Base-by-base conservation (phyloP, 176 grass and related monocot genomes). In the Rhipidocladum racemiflorum region DNA sequence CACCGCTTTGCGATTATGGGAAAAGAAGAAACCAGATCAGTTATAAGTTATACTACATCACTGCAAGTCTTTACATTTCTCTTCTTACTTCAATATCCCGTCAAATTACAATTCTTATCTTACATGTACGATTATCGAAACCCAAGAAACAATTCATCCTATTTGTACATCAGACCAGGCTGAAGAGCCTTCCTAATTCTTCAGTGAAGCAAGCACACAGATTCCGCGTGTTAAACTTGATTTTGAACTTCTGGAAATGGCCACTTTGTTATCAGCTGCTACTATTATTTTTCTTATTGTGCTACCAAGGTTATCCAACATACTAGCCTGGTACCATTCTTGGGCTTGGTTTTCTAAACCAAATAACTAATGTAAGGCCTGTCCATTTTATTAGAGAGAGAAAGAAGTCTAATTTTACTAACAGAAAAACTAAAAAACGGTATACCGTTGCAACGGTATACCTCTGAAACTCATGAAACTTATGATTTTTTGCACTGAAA, bases 91-190 rank as follows among this genome's bases (percentile, higher is more conserved):
- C 34, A 65, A 40, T 77, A 32, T 76, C 65, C 21, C 7, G 10
- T 70, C 68, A 42, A 39, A 59, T 30, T 49, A 20, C 48, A 69
- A 50, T 69, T 27, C 11, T 70, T 72, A 65, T 13, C 5, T 42
- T 77, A 35, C 24, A 62, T 17, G 14, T 63, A 9, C 40, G 24
- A 28, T 51, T 35, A 78, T 8, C 2, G 9, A 70, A 49, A 76
- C 20, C 35, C 23, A 54, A 74, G 1, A 68, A 69, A 38, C 21
- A 24, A 62, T 51, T 62, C 27, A 34, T 27, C 59, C 27, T 71
- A 65, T 64, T 20, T 78, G 83, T 24, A 24, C 46, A 83, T n/a
- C 36, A 83, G 57, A 72, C 4, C 46, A 72, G 28, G 57, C 36
- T 32, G 34, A 39, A 61, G 15, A 76, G 17, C 9, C 0, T 28